Base-by-base conservation (phyloP, 805 yeast genomes). In the Saccharomycodes ludwigii region DNA sequence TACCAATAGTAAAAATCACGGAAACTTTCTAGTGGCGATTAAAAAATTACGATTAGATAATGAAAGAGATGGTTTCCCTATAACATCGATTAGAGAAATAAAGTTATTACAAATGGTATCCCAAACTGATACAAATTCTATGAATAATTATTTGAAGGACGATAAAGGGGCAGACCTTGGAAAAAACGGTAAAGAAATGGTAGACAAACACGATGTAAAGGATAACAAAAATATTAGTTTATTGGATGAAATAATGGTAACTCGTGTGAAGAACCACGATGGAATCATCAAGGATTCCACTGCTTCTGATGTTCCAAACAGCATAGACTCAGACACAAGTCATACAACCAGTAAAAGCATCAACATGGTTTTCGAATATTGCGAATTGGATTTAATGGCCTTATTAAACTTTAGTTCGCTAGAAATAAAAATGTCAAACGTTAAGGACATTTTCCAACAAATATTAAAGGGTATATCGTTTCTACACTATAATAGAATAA, bases 11-110 rank as follows among this genome's bases (percentile, higher is more conserved):
- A 64, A 62, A 30, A 85, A 91, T 50, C 57, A 58, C 11, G 66
- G 71, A 2, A 73, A 70, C 36, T 16, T n/a, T 25, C 59, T 68
- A 41, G 91, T 85, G n/a, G 98, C 98, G 1, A 61, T 91, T 47
- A 91, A 91, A 51, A 68, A 77, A 42, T 62, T 91, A 27, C 58
- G 96, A 38, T 65, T 91, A 46, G 96, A 91, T 48, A 58, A 73
- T 6, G 97, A 88, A 51, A 65, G 84, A 30, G 98, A 91, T 49
- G 96, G 97, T 0, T 83, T 91, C 54, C 98, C 98, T 2, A 80
- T 91, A 15, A 91, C 98, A 0, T 94, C 97, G 0, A 73, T 85
- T 48, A 65, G 98, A 42, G 98, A 91, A 58, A 83, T 86, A 38
- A 76, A 84, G 40, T 59, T 88, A 12, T 61, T 88, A 29, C 96